Evolutionary conservation across 169 alveolate species (phyloP).

Genomic region (Eimeria zaria): DNA sequence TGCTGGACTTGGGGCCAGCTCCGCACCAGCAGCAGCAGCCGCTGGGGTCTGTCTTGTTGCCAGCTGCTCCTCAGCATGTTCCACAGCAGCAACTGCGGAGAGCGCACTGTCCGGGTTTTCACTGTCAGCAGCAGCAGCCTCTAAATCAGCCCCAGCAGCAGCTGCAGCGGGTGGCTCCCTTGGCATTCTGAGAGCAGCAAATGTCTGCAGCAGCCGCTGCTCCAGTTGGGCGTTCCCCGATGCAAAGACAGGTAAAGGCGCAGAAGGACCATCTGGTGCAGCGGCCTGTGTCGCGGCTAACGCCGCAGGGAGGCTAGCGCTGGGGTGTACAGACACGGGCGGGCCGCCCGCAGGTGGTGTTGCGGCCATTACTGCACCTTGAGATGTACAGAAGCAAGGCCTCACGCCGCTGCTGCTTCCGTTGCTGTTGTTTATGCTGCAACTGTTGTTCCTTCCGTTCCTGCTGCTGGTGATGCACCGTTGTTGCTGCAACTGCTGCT

Average conservation of each 20-base stretch:
- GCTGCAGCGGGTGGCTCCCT: background rate
- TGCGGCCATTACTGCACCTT: constrained; percentile 3
- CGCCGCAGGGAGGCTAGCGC: background rate
- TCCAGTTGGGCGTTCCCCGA: constrained; percentile 29
- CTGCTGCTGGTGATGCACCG: background rate
- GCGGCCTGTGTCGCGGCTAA: background rate
- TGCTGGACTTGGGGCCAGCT: background rate
- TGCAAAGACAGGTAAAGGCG: constrained; percentile 38
- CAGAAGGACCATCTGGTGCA: background rate
- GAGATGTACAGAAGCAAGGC: background rate
- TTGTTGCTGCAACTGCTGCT: background rate
- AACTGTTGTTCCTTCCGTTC: background rate
- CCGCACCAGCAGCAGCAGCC: background rate
- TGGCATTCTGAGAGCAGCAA: constrained; percentile 48
- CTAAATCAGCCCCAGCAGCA: background rate
- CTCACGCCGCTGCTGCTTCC: background rate
- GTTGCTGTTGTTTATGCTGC: background rate
- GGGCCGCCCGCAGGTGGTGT: background rate
- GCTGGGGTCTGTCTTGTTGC: background rate
- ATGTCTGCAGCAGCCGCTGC: constrained; percentile 68
- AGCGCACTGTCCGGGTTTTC: background rate
- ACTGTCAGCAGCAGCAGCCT: background rate
- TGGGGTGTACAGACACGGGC: constrained; percentile 4
- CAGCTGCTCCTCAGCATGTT: background rate
- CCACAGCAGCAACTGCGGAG: background rate